These are phyloP conservation scores for Fusarium sulawesiense DNA, from an alignment of 2,329 filamentous ascomycete genomes.

Conservation along the genomic window DNA sequence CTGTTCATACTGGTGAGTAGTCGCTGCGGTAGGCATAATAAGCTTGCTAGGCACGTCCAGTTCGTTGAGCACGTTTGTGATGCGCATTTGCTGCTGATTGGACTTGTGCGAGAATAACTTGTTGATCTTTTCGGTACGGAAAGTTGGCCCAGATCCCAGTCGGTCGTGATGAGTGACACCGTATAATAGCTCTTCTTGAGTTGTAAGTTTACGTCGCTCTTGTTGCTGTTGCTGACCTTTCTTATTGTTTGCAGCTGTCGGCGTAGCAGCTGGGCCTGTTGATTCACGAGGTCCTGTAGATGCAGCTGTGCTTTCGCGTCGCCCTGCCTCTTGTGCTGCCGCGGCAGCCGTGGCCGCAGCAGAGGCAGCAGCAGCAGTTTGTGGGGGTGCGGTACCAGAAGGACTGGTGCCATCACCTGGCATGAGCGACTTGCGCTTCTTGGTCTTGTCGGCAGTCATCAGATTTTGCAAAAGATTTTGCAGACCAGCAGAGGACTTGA, in stretches of 20 bases:
- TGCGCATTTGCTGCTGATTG: conserved; percentile 79
- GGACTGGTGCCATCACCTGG: conserved; percentile 67
- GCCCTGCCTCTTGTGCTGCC: conserved; percentile 53
- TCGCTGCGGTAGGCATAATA: conserved; percentile 78
- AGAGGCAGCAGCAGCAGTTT: conserved; percentile 34
- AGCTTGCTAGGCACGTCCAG: conserved; percentile 77
- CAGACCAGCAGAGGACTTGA: conserved; percentile 84
- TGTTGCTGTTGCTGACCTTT: conserved; percentile 56
- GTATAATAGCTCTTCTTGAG: conserved; percentile 81
- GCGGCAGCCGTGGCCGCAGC: conserved; percentile 28
- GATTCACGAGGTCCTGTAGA: conserved; percentile 55
- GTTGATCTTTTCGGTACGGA: conserved; percentile 85
- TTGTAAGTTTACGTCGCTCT: conserved; percentile 76
- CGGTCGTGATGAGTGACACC: conserved; percentile 89
- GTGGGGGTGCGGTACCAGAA: conserved; percentile 52
- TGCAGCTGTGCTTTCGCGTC: conserved; percentile 66
- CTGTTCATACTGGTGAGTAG: conserved; percentile 77
- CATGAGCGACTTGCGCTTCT: conserved; percentile 83
- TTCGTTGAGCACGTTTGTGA: conserved; percentile 77
- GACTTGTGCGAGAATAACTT: conserved; percentile 83
- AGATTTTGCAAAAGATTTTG: conserved; percentile 85
- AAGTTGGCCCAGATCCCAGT: conserved; percentile 85
- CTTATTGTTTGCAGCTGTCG: conserved; percentile 59
- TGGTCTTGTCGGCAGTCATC: conserved; percentile 84
- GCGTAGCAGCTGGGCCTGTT: conserved; percentile 47